Conservation (phyloP, 2,329 filamentous ascomycete genomes). For the Chalara sp. region DNA sequence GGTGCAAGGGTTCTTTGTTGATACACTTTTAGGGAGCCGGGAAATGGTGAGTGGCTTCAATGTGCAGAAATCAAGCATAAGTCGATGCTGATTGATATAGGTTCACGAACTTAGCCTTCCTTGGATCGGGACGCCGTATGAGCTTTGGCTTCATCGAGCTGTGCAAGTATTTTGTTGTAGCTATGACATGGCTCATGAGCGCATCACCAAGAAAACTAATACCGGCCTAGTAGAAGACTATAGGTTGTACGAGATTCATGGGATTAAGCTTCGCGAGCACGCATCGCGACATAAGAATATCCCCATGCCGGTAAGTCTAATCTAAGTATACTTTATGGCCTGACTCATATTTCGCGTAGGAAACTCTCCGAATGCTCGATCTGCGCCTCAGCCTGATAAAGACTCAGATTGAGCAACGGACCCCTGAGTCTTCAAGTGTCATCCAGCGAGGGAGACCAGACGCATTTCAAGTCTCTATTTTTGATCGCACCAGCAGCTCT, state of each 20-base stretch:
- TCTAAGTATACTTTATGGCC: neutral
- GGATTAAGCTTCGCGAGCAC: conserved; percentile 38
- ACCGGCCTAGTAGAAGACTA: conserved; percentile 46
- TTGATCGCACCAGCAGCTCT: conserved; percentile 42
- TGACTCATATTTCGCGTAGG: conserved; percentile 3
- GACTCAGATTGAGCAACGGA: conserved; percentile 36
- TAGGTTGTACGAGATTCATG: conserved; percentile 44
- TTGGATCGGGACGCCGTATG: neutral
- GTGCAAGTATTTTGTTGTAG: conserved; percentile 41
- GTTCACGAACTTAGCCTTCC: too few relatives aligned
- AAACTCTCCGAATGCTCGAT: conserved; percentile 30
- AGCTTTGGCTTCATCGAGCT: conserved; percentile 43
- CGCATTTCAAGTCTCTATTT: conserved; percentile 37
- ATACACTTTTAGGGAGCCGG: conserved; percentile 28
- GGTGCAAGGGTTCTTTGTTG: conserved; percentile 46
- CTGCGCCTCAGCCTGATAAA: conserved; percentile 32
- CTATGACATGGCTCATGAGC: conserved; percentile 38
- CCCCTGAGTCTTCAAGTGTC: conserved; percentile 32
- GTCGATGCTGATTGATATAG: too few relatives aligned
- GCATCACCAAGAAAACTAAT: conserved; percentile 34
- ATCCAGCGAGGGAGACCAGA: conserved; percentile 30
- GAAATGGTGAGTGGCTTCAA: conserved; percentile 29
- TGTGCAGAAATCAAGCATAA: too few relatives aligned
- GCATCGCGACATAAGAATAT: conserved; percentile 30
- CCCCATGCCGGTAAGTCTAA: neutral